Evolutionary conservation across 2,329 filamentous ascomycete species (phyloP).

Genomic region (Hymenoscyphus infarciens): DNA sequence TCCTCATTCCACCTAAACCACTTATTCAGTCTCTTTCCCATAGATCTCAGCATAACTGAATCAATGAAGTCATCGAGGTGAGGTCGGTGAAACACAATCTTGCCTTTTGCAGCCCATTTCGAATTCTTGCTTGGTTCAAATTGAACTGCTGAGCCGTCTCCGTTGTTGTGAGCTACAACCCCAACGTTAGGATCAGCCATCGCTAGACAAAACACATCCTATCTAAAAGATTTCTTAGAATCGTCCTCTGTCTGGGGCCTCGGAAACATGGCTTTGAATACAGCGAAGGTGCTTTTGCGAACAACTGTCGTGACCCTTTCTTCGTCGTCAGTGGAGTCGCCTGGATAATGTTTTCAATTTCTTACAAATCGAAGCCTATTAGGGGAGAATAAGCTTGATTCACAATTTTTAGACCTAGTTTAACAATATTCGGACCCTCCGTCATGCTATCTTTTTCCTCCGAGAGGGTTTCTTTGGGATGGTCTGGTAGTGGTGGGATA

Average conservation of each 20-base stretch:
- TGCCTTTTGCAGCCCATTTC: constrained; percentile 2
- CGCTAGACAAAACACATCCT: neutral
- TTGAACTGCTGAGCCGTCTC: constrained; percentile 4
- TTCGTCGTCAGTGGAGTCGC: constrained; percentile 10
- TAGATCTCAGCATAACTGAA: neutral
- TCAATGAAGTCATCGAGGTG: constrained; percentile 1
- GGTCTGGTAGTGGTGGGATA: neutral
- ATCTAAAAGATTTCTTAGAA: constrained; percentile 1
- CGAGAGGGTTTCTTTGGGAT: too few species aligned
- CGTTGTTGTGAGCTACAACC: constrained; percentile 2
- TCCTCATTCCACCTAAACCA: constrained; percentile 9
- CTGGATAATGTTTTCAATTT: neutral
- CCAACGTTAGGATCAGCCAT: constrained; percentile 5
- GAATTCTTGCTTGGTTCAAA: neutral
- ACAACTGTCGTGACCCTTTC: neutral
- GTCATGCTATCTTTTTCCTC: neutral
- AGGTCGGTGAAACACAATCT: constrained; percentile 6
- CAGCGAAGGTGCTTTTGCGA: neutral
- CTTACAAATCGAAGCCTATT: neutral
- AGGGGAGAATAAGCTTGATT: neutral
- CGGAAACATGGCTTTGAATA: neutral
- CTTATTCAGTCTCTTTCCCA: constrained; percentile 4
- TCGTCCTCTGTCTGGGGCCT: neutral
- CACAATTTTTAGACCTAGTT: neutral
- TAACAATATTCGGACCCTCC: neutral